Evolutionary conservation across 352 stramenopile genomes (phyloP).

Genomic region (Phytophthora tubulina): DNA sequence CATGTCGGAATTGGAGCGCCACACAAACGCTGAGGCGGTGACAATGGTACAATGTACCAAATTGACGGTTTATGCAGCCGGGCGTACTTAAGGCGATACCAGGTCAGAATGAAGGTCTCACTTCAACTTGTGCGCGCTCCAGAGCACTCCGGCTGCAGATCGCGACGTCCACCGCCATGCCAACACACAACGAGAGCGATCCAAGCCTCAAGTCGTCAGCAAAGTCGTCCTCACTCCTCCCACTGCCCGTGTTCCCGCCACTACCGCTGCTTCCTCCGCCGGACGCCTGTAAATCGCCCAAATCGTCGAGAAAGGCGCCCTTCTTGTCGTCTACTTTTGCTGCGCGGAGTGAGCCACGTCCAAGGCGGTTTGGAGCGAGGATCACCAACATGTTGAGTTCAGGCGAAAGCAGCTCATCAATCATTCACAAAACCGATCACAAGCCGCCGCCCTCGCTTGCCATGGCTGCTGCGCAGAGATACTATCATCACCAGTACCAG

Average conservation of each 20-base stretch:
- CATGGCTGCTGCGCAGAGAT: slow-evolving; percentile 16
- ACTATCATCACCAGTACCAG: slow-evolving; percentile 34
- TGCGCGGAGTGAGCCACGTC: background rate
- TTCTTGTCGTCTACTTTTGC: background rate
- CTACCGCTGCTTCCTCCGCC: slow-evolving; percentile 36
- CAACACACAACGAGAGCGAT: slow-evolving; percentile 21
- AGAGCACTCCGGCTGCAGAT: slow-evolving; percentile 4
- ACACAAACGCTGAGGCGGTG: background rate
- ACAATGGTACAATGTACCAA: slow-evolving; percentile 27
- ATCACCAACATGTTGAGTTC: slow-evolving; percentile 16
- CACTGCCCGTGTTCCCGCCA: slow-evolving; percentile 19
- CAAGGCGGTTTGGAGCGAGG: slow-evolving; percentile 22
- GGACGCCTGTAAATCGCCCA: slow-evolving; percentile 8
- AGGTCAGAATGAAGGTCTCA: slow-evolving; percentile 32
- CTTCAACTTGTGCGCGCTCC: slow-evolving; percentile 31
- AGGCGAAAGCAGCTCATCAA: background rate
- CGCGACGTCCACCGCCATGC: slow-evolving; percentile 18
- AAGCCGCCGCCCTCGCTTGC: slow-evolving; percentile 8
- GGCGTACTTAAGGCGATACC: slow-evolving; percentile 13
- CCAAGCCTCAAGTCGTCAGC: background rate
- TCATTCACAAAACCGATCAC: slow-evolving; percentile 3
- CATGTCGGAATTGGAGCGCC: slow-evolving; percentile 19
- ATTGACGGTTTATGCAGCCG: background rate
- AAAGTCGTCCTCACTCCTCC: background rate
- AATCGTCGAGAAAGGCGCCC: slow-evolving; percentile 11